These are phyloP conservation scores for Pelargonium myrrhifolium DNA, from an alignment of 441 rosid genomes.

Conservation along the genomic window DNA sequence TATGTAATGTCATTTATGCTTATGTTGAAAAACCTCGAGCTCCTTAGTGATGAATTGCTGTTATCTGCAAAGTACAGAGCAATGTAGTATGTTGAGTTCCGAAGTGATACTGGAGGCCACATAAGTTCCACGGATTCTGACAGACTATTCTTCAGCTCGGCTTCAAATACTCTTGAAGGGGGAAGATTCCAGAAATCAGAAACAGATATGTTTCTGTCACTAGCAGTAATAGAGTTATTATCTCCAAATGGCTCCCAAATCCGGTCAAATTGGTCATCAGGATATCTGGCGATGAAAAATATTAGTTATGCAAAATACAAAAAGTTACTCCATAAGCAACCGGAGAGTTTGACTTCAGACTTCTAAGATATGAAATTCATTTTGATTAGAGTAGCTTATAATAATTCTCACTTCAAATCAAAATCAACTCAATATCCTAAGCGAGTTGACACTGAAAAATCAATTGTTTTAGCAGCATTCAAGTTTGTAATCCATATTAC, in stretches of 20 bases:
- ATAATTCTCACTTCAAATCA: neutral
- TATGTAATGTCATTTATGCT: conserved; percentile 51
- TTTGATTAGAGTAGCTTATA: neutral
- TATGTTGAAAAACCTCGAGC: conserved; percentile 44
- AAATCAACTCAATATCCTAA: neutral
- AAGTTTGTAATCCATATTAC: neutral
- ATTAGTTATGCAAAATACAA: neutral
- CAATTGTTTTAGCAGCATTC: neutral
- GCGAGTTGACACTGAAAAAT: neutral
- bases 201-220: conserved; percentile 41
- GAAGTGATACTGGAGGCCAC: conserved; percentile 59
- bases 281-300: conserved; percentile 43
- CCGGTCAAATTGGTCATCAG: conserved; percentile 74
- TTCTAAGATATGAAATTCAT: neutral
- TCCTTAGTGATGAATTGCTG: conserved; percentile 27
- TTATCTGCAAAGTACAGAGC: conserved; percentile 82
- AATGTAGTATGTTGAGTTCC: conserved; percentile 38
- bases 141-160: conserved; percentile 35
- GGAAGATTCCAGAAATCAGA: conserved; percentile 90
- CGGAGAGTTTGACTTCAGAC: neutral
- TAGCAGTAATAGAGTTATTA: conserved; percentile 23
- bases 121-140: conserved; percentile 42
- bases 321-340: neutral
- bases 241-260: conserved; percentile 61
- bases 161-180: conserved; percentile 57